Evolutionary conservation across 495 filamentous ascomycete genomes (phyloP).

Genomic region (Aspergillus nanangensis): DNA sequence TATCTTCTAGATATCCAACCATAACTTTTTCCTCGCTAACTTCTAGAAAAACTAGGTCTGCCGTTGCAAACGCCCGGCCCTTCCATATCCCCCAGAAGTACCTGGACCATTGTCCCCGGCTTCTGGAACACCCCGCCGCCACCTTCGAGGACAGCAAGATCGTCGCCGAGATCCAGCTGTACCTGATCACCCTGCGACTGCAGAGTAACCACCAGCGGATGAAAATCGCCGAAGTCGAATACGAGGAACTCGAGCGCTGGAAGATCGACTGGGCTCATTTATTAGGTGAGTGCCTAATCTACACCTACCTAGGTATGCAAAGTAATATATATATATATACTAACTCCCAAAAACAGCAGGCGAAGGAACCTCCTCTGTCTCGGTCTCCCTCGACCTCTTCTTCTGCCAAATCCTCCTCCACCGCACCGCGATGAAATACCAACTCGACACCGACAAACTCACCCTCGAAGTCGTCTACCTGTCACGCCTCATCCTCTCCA

Average conservation of each 20-base stretch:
- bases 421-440: constrained; percentile 26
- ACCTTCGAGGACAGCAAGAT: constrained; percentile 32
- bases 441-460: constrained; percentile 25
- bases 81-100: constrained; percentile 30
- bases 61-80: constrained; percentile 33
- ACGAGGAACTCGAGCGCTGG: constrained; percentile 37
- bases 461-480: constrained; percentile 26
- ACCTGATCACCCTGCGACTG: constrained; percentile 26
- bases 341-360: constrained; percentile 21
- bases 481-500: constrained; percentile 32
- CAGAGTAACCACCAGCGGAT: constrained; percentile 28
- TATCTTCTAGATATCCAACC: neutral
- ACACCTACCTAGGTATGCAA: neutral
- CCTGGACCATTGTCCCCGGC: constrained; percentile 31
- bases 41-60: constrained; percentile 21
- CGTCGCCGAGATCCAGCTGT: constrained; percentile 35
- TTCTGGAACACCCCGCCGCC: constrained; percentile 30
- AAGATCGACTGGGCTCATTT: constrained; percentile 38
- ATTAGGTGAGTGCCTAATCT: constrained; percentile 17
- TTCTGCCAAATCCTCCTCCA: constrained; percentile 38
- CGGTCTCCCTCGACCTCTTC: constrained; percentile 34
- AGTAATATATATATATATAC: too few relatives aligned
- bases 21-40: constrained; percentile 5
- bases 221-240: constrained; percentile 25
- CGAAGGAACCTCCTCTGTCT: constrained; percentile 28